Base-by-base conservation (phyloP, 2,329 filamentous ascomycete species). In the Biscogniauxia sp. region DNA sequence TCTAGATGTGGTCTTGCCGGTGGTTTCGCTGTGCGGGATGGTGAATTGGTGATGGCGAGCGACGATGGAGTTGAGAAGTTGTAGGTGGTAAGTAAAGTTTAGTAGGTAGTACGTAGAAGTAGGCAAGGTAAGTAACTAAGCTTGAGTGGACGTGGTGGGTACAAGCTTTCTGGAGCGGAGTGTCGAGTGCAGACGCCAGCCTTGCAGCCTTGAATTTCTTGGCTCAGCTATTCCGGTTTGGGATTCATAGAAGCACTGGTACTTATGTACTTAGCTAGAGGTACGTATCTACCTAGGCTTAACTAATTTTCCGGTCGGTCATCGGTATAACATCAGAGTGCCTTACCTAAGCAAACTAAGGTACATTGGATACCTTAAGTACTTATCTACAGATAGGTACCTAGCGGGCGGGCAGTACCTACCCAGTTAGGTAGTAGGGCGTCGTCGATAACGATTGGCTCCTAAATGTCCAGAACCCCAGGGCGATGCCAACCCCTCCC, bases 141-240 rank as follows among this genome's bases (percentile, higher is more conserved):
- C 37, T 41, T 41, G 37, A 17, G 3, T 41, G n/a, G n/a, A 17
- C 37, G 37, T 28, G 26, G 37, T 41, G 13, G 6, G 37, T 41
- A 41, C 37, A 41, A 17, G 26, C 26, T 28, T 28, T 28, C 37
- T 15, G 6, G n/a, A n/a, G n/a, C n/a, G 23, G 23, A 23, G 23
- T 23, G 23, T 61, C 56, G 51, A 55, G 53, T 68, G 62, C 58
- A 61, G 57, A 70, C 69, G 69, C 70, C 70, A 72, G 68, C 69
- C 69, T 72, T 71, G 70, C 57, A 72, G 69, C 70, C 70, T 70
- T 66, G 66, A 63, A 58, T 28, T 5, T 49, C 17, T 19, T 28
- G 25, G 3, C 20, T 54, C 49, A 54, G 37, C 61, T 61, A 61
- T 23, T 26, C 58, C 37, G 19, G 20, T 15, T 32, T 37, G 8